Conservation (phyloP, 108 stramenopile genomes). For the Discostella stelligeroides region DNA sequence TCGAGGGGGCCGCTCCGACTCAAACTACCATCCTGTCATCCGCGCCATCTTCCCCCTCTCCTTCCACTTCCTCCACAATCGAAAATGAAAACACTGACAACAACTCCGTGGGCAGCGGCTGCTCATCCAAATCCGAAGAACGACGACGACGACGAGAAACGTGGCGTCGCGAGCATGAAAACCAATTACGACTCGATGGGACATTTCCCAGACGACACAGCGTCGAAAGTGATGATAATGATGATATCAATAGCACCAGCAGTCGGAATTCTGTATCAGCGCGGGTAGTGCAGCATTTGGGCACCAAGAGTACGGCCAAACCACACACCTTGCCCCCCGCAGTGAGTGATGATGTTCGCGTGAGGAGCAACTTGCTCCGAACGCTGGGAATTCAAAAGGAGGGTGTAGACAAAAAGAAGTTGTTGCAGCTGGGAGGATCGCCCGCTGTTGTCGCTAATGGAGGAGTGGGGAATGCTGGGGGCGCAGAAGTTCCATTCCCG, state of each 20-base stretch:
- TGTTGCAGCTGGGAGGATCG: background rate
- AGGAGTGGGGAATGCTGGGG: conserved; percentile 3
- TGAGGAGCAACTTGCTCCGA: conserved; percentile 41
- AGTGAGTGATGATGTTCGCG: conserved; percentile 39
- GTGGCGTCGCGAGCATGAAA: conserved; percentile 39
- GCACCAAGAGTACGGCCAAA: conserved; percentile 46
- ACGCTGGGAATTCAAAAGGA: conserved; percentile 44
- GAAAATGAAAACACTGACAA: conserved; percentile 16
- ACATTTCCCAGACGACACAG: conserved; percentile 38
- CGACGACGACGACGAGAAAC: conserved; percentile 30
- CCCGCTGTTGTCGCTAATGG: background rate
- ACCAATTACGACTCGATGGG: conserved; percentile 39
- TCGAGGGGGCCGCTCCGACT: background rate
- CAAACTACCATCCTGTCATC: conserved; percentile 4
- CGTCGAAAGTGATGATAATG: background rate
- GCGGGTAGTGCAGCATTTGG: conserved; percentile 37
- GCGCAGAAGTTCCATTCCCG: background rate
- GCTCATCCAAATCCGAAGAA: conserved; percentile 28
- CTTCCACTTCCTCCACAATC: conserved; percentile 3
- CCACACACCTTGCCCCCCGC: conserved; percentile 37
- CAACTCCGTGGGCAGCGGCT: conserved; percentile 23
- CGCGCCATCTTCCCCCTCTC: background rate
- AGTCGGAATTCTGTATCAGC: conserved; percentile 26
- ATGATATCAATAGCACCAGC: background rate
- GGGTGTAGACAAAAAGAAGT: background rate